A percentile compares a stretch with the other conserved stretches of the same genome.
These are phyloP conservation scores for Thermomucor indicae-seudaticae DNA, from an alignment of 371 early-diverging fungal genomes.

Conservation along the genomic window DNA sequence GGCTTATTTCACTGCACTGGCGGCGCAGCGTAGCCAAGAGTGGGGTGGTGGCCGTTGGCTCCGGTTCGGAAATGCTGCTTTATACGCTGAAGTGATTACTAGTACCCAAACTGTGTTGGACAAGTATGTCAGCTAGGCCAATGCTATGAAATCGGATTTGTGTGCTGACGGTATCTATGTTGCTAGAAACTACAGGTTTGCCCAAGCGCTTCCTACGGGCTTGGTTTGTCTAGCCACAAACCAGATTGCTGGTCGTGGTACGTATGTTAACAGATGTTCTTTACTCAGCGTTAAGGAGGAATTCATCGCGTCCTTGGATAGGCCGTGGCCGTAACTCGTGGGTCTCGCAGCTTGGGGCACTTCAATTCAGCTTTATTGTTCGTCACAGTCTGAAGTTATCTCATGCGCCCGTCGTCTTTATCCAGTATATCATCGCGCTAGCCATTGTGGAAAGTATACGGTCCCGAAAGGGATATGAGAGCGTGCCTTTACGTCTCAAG, in stretches of 20 bases:
- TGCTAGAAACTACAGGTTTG: constrained; percentile 62
- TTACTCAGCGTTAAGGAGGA: not conserved
- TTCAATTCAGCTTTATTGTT: constrained; percentile 81
- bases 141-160: not conserved
- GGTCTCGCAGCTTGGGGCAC: constrained; percentile 89
- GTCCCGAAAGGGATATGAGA: constrained; percentile 66
- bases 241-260: constrained; percentile 78
- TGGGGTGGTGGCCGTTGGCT: constrained; percentile 23
- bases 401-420: constrained; percentile 69
- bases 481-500: constrained; percentile 79
- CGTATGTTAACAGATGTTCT: not conserved
- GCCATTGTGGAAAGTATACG: constrained; percentile 80
- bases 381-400: constrained; percentile 58
- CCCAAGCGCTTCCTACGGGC: constrained; percentile 67
- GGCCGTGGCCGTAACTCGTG: constrained; percentile 91
- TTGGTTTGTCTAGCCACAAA: constrained; percentile 72
- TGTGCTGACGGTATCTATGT: not conserved
- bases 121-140: constrained; percentile 41
- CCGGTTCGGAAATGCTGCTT: constrained; percentile 65
- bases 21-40: constrained; percentile 12
- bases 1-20: constrained; percentile 36
- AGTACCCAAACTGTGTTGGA: constrained; percentile 93
- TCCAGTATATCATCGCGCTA: constrained; percentile 87
- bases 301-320: constrained; percentile 2
- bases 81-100: constrained; percentile 73